Percentiles rank a stretch among this genome's conserved stretches.
These are phyloP conservation scores for Lactarius psammicola DNA, from an alignment of 768 basidiomycete species.

Conservation along the genomic window DNA sequence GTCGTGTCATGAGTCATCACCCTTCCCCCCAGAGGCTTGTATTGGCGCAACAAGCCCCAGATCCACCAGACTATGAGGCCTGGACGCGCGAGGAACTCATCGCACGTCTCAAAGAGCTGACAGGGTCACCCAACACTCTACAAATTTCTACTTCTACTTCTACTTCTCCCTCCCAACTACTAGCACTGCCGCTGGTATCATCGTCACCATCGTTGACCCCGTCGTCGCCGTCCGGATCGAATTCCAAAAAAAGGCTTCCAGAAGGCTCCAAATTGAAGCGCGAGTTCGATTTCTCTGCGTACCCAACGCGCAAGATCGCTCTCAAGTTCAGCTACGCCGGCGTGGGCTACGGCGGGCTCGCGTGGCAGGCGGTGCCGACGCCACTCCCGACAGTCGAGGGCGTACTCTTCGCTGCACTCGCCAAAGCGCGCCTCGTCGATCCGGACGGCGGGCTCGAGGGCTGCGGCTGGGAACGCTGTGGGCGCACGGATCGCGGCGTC, in stretches of 20 bases:
- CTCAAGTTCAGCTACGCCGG: slow-evolving; percentile 92
- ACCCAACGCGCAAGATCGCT: slow-evolving; percentile 87
- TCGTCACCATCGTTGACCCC: slow-evolving; percentile 16
- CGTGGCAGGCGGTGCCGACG: slow-evolving; percentile 68
- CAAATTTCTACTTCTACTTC: slow-evolving; percentile 30
- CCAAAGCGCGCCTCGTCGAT: slow-evolving; percentile 75
- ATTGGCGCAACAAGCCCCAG: neutral
- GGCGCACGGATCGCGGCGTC: slow-evolving; percentile 93
- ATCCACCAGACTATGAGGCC: slow-evolving; percentile 43
- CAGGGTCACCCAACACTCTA: slow-evolving; percentile 31
- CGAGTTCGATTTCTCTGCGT: slow-evolving; percentile 59
- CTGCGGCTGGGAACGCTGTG: slow-evolving; percentile 89
- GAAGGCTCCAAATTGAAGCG: slow-evolving; percentile 35
- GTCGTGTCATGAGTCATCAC: neutral
- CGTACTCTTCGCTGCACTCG: slow-evolving; percentile 77
- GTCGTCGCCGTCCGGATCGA: slow-evolving; percentile 13
- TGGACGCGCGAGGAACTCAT: slow-evolving; percentile 73
- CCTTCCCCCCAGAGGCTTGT: neutral
- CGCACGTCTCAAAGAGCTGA: slow-evolving; percentile 49
- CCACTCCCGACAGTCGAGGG: slow-evolving; percentile 90
- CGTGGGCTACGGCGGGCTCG: slow-evolving; percentile 88
- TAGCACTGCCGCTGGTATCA: neutral
- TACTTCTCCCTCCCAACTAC: slow-evolving; percentile 12
- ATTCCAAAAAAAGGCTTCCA: slow-evolving; percentile 10
- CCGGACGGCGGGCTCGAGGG: slow-evolving; percentile 71